These are phyloP conservation scores for Trichoderma atrobrunneum DNA, from an alignment of 2,329 filamentous ascomycete species.

Conservation along the genomic window DNA sequence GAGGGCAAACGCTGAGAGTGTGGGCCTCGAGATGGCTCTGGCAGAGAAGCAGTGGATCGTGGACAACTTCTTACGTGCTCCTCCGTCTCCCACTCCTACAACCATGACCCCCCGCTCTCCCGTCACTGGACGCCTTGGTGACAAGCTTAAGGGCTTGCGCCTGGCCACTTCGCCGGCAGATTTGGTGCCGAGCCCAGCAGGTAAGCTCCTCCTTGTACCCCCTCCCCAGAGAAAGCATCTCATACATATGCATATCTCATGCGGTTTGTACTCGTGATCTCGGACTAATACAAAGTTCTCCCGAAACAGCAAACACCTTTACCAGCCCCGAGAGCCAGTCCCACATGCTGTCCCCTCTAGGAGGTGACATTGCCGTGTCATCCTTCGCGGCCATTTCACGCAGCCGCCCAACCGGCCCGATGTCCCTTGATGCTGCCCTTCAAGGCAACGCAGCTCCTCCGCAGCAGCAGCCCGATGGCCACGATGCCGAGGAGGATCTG, in stretches of 20 bases:
- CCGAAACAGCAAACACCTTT: constrained; percentile 35
- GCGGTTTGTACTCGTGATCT: neutral
- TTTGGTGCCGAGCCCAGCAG: constrained; percentile 50
- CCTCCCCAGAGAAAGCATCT: neutral
- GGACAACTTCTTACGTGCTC: constrained; percentile 59
- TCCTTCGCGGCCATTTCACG: constrained; percentile 35
- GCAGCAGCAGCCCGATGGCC: constrained; percentile 22
- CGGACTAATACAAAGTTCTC: neutral
- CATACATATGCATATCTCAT: neutral
- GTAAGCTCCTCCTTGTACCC: constrained; percentile 36
- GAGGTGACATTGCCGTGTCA: constrained; percentile 36
- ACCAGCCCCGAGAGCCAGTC: constrained; percentile 34
- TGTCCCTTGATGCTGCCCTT: constrained; percentile 37
- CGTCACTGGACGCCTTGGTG: constrained; percentile 66
- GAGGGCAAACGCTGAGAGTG: constrained; percentile 71
- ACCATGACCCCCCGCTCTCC: constrained; percentile 60
- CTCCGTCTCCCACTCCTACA: constrained; percentile 22
- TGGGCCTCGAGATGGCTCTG: constrained; percentile 79
- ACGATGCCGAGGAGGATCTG: constrained; percentile 65
- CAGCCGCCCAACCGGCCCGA: constrained; percentile 24
- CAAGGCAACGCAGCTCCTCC: constrained; percentile 25
- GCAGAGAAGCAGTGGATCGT: constrained; percentile 85
- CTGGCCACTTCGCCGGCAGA: constrained; percentile 70
- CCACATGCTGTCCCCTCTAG: constrained; percentile 32
- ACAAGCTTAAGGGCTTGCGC: constrained; percentile 77